Conservation (phyloP, 495 filamentous ascomycete species). For the Lasiosphaeria miniovina region DNA sequence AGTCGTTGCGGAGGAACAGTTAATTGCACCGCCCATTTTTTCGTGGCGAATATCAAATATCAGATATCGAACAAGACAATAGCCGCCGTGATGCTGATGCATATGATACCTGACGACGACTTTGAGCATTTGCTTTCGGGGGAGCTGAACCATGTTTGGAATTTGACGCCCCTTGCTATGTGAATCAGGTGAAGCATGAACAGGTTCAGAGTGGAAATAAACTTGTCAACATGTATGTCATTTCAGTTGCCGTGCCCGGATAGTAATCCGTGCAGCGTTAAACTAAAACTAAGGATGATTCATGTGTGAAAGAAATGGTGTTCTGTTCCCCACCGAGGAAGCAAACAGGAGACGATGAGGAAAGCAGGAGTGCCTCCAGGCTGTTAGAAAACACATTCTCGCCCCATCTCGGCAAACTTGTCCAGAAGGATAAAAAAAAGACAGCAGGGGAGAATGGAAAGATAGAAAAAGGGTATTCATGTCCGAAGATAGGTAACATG, state of each 20-base stretch:
- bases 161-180: no score
- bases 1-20: no score
- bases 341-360: not conserved
- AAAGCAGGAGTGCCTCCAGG: not conserved
- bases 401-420: conserved; percentile 4
- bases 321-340: not conserved
- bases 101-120: no score
- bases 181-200: no score
- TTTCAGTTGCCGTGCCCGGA: not conserved
- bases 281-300: not conserved
- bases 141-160: no score
- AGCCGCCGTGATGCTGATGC: no score
- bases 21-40: no score
- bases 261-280: not conserved
- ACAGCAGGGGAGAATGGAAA: not conserved
- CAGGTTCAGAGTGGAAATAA: no score
- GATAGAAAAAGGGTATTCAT: conserved; percentile 24
- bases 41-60: no score
- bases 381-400: not conserved
- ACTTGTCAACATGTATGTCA: no score
- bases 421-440: conserved; percentile 18
- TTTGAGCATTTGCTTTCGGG: no score
- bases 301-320: not conserved
- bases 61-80: no score
- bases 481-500: conserved; percentile 20